Evolutionary conservation across 805 yeast species (phyloP).

Genomic region (Kodamaea laetipori): DNA sequence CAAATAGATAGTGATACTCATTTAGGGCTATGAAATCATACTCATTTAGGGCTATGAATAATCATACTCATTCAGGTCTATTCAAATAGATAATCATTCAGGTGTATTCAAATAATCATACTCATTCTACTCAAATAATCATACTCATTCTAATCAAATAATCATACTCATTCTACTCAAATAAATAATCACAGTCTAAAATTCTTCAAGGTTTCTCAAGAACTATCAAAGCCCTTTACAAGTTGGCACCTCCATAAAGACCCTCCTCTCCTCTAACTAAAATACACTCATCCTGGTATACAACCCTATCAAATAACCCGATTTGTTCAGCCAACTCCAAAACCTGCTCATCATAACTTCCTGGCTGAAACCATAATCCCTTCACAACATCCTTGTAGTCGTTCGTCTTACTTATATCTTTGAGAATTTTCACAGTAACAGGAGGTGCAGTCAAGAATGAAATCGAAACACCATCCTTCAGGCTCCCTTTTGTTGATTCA

Average conservation of each 20-base stretch:
- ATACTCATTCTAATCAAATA: too few species aligned
- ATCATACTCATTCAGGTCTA: too few species aligned
- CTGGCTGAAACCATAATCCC: constrained; percentile 85
- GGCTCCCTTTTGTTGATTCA: constrained; percentile 17
- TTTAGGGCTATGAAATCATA: too few species aligned
- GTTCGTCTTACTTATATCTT: constrained; percentile 41
- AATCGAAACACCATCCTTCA: constrained; percentile 51
- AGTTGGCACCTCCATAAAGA: constrained; percentile 21
- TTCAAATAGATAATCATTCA: too few species aligned
- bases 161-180: too few species aligned
- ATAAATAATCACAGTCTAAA: too few species aligned
- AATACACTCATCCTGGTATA: constrained; percentile 65
- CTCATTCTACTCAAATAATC: too few species aligned
- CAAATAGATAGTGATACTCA: too few species aligned
- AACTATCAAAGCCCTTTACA: not conserved
- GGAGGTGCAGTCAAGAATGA: constrained; percentile 78
- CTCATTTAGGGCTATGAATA: too few species aligned
- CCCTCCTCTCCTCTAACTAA: constrained; percentile 66
- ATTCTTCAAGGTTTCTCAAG: constrained; percentile 34
- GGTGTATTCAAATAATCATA: too few species aligned
- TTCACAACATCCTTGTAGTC: constrained; percentile 44
- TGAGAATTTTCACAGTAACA: constrained; percentile 45
- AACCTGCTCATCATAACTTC: constrained; percentile 60
- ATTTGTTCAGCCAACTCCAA: constrained; percentile 43
- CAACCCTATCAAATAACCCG: constrained; percentile 35